phyloP scores from a whole-genome alignment of 768 basidiomycete genomes.

The Lentinula sp. region DNA sequence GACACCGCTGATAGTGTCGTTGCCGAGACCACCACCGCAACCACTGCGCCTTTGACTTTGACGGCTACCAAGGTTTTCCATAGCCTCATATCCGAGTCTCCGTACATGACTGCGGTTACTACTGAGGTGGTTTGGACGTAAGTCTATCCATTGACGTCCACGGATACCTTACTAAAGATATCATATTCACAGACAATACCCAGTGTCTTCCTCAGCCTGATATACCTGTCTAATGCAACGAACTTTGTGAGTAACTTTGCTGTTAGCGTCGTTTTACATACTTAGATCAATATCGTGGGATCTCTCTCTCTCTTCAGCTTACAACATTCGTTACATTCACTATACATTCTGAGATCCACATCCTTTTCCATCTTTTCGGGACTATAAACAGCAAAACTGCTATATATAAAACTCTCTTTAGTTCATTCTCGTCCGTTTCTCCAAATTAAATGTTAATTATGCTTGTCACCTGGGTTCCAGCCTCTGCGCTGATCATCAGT shows the following conservation, averaged over 20 bases:
- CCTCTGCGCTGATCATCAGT: no score
- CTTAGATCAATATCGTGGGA: neutral
- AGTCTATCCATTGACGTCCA: conserved; percentile 7
- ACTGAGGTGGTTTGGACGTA: conserved; percentile 26
- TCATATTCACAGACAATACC: neutral
- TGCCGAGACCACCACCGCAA: neutral
- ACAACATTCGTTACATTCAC: neutral
- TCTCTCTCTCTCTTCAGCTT: neutral
- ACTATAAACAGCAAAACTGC: neutral
- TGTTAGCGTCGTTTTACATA: neutral
- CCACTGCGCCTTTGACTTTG: conserved; percentile 10
- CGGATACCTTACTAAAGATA: neutral
- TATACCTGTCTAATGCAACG: no score
- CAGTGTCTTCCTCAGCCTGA: neutral
- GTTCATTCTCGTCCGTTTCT: neutral
- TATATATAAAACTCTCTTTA: neutral
- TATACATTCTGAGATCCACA: neutral
- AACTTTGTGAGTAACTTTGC: neutral
- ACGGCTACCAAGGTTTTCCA: conserved; percentile 20
- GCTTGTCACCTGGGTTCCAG: no score
- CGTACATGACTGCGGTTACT: conserved; percentile 22
- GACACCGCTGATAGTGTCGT: neutral
- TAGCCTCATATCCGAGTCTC: conserved; percentile 18
- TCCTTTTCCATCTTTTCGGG: neutral
- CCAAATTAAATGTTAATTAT: neutral